A percentile compares a stretch with the other conserved stretches of the same genome.
Evolutionary conservation across 2,329 filamentous ascomycete genomes (phyloP).

Genomic region (Westerdykella sp.): DNA sequence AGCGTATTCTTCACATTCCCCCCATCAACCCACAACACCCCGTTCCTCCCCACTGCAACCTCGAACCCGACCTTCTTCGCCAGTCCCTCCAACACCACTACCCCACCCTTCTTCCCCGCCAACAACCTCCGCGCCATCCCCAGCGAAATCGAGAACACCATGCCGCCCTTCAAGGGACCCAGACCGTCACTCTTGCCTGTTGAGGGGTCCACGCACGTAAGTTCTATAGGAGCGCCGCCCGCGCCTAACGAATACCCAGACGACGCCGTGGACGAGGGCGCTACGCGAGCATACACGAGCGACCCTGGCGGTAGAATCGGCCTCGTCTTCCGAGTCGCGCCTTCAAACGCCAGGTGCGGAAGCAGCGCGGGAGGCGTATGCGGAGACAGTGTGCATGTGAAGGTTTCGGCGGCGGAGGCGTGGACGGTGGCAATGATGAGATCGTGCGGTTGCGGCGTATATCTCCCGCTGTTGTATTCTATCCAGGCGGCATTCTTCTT

Average conservation of each 20-base stretch:
- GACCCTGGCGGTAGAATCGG: conserved; percentile 69
- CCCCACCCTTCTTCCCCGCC: conserved; percentile 51
- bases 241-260: too few species aligned
- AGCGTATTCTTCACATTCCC: conserved; percentile 66
- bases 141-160: conserved; percentile 74
- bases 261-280: conserved; percentile 41
- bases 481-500: conserved; percentile 74
- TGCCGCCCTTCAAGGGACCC: conserved; percentile 76
- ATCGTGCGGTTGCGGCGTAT: conserved; percentile 72
- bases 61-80: conserved; percentile 83
- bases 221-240: conserved; percentile 66
- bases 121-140: conserved; percentile 77
- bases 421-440: conserved; percentile 82
- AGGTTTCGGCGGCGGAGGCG: conserved; percentile 68
- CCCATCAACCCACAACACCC: conserved; percentile 84
- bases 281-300: conserved; percentile 82
- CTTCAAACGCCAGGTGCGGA: conserved; percentile 86
- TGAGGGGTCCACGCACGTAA: conserved; percentile 79
- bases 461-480: conserved; percentile 66
- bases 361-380: conserved; percentile 61
- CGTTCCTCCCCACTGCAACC: conserved; percentile 88
- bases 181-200: conserved; percentile 87
- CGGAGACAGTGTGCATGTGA: conserved; percentile 68
- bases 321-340: conserved; percentile 83
- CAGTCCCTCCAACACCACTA: conserved; percentile 73